Evolutionary conservation across 1,139 yeast genomes (phyloP).

Genomic region (Geotrichum restrictum): DNA sequence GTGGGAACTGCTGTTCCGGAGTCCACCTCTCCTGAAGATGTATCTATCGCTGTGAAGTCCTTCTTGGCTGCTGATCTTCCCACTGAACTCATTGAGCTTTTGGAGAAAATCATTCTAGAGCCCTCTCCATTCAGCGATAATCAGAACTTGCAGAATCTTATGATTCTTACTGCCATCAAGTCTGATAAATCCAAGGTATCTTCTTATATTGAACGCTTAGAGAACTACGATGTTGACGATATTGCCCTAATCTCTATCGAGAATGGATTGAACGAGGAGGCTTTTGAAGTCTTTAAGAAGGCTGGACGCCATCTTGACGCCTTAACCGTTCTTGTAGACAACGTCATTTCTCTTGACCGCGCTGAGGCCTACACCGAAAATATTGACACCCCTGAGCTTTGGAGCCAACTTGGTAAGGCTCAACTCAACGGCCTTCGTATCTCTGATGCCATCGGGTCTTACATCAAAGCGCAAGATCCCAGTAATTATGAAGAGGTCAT

Average conservation of each 20-base stretch:
- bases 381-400: conserved; percentile 79
- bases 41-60: conserved; percentile 92
- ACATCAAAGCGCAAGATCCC: conserved; percentile 84
- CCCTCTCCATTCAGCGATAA: conserved; percentile 96
- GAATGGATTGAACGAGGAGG: conserved; percentile 86
- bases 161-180: conserved; percentile 89
- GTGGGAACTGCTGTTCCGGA: conserved; percentile 97
- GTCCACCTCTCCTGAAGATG: conserved; percentile 90
- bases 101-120: conserved; percentile 92
- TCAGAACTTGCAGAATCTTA: conserved; percentile 86
- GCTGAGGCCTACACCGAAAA: conserved; percentile 93
- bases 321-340: conserved; percentile 84
- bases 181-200: conserved; percentile 86
- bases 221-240: conserved; percentile 87
- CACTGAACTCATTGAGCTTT: conserved; percentile 73
- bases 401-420: conserved; percentile 95
- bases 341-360: conserved; percentile 88
- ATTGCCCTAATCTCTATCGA: conserved; percentile 91
- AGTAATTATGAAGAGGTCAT: conserved; percentile 86
- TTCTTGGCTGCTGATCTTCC: conserved; percentile 95
- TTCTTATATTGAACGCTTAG: conserved; percentile 81
- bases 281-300: conserved; percentile 86
- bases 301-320: conserved; percentile 77
- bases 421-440: conserved; percentile 91
- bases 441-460: conserved; percentile 82